A percentile compares a stretch with the other conserved stretches of the same genome.
phyloP scores from a whole-genome alignment of 2,329 filamentous ascomycete genomes.

The Amphichorda felina region DNA sequence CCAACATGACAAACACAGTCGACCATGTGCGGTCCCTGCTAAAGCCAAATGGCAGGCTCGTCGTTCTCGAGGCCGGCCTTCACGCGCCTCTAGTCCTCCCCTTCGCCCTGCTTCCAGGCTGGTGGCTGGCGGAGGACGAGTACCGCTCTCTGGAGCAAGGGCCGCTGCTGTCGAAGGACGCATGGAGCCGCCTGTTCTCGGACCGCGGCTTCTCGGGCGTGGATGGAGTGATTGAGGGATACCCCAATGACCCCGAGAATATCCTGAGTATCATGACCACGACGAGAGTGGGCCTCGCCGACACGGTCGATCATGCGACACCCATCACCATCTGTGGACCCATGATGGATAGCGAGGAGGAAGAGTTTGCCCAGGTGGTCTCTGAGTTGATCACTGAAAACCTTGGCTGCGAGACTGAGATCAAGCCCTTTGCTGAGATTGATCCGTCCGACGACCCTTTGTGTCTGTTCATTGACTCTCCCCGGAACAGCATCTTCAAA shows the following conservation, averaged over 20 bases:
- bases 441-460: neutral
- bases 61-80: slow-evolving; percentile 13
- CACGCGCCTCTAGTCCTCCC: slow-evolving; percentile 4
- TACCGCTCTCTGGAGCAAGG: neutral
- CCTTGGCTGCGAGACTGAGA: neutral
- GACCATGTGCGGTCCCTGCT: slow-evolving; percentile 11
- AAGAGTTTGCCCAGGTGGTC: neutral
- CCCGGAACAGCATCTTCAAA: neutral
- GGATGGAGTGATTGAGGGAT: slow-evolving; percentile 1
- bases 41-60: slow-evolving; percentile 17
- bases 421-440: slow-evolving; percentile 1
- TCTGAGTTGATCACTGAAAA: neutral
- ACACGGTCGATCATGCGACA: neutral
- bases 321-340: neutral
- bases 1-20: slow-evolving; percentile 12
- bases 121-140: slow-evolving; percentile 12
- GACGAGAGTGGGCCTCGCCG: neutral
- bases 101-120: slow-evolving; percentile 17
- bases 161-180: neutral
- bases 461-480: slow-evolving; percentile 1
- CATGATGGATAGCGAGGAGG: neutral
- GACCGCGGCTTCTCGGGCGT: slow-evolving; percentile 2
- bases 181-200: neutral
- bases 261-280: neutral
- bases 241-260: neutral